These are phyloP conservation scores for Streptanthus diversifolius DNA, from an alignment of 345 rosid species.

Conservation along the genomic window DNA sequence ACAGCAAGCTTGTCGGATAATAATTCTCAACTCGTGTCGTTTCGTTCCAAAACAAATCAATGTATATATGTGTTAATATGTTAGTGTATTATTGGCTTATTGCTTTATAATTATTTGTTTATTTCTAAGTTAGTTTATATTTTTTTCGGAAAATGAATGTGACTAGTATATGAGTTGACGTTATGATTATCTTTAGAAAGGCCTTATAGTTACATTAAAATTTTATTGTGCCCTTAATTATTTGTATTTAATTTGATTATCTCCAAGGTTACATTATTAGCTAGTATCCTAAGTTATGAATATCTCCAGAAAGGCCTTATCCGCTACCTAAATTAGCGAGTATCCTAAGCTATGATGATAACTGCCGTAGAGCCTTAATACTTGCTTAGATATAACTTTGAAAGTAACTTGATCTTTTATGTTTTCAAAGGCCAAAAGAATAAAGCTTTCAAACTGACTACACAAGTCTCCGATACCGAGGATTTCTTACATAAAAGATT, in stretches of 20 bases:
- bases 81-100: not conserved
- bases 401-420: not conserved
- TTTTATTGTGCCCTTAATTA: not conserved
- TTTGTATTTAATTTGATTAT: not conserved
- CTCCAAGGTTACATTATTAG: not conserved
- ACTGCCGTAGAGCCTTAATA: not conserved
- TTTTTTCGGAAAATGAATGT: not conserved
- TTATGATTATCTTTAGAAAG: not conserved
- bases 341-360: not conserved
- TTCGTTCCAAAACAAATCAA: not conserved
- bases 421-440: not conserved
- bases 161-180: not conserved
- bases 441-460: not conserved
- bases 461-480: not conserved
- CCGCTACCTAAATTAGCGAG: not conserved
- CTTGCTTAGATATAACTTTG: not conserved
- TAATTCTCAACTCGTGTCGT: not conserved
- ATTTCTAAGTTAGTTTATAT: not conserved
- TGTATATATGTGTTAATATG: not conserved
- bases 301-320: not conserved
- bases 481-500: not conserved
- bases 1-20: constrained; percentile 1
- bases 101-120: not conserved
- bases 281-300: not conserved
- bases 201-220: not conserved